Conservation (phyloP, 1,284 basidiomycete genomes). For the Sporisorium exsertum region DNA sequence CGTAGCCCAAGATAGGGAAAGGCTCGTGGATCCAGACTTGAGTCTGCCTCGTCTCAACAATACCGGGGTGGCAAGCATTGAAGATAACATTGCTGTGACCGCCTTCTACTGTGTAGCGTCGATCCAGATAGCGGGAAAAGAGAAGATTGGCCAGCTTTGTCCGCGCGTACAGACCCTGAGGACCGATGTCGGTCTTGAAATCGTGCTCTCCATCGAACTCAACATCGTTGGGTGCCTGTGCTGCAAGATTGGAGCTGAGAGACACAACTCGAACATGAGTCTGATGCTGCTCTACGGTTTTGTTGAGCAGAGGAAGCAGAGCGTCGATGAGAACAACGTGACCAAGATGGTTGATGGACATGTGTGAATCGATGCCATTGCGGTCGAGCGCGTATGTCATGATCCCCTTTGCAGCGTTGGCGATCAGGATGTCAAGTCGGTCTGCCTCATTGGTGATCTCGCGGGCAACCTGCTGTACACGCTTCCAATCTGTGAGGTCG, state of each 20-base stretch:
- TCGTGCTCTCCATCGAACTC: constrained; percentile 15
- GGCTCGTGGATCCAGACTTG: constrained; percentile 39
- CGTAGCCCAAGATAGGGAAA: constrained; percentile 35
- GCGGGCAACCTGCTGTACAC: constrained; percentile 25
- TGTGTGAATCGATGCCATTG: constrained; percentile 37
- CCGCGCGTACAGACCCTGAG: constrained; percentile 21
- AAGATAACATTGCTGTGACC: constrained; percentile 24
- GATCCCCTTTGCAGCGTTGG: constrained; percentile 36
- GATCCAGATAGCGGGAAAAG: constrained; percentile 26
- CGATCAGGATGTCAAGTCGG: constrained; percentile 31
- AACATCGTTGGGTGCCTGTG: constrained; percentile 21
- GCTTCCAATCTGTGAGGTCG: constrained; percentile 34
- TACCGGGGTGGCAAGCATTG: constrained; percentile 34
- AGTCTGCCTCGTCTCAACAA: constrained; percentile 34
- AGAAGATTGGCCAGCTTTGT: constrained; percentile 33
- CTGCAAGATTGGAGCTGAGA: constrained; percentile 34
- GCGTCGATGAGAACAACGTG: constrained; percentile 35
- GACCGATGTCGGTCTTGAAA: constrained; percentile 26
- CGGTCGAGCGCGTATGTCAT: constrained; percentile 30
- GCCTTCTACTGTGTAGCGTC: constrained; percentile 11
- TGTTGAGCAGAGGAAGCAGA: constrained; percentile 17
- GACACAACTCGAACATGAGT: constrained; percentile 20
- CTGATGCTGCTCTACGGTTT: constrained; percentile 21
- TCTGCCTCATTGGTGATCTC: constrained; percentile 28
- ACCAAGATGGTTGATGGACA: constrained; percentile 37